phyloP scores from a whole-genome alignment of 805 yeast genomes.

The Saturnispora kantuleensis region DNA sequence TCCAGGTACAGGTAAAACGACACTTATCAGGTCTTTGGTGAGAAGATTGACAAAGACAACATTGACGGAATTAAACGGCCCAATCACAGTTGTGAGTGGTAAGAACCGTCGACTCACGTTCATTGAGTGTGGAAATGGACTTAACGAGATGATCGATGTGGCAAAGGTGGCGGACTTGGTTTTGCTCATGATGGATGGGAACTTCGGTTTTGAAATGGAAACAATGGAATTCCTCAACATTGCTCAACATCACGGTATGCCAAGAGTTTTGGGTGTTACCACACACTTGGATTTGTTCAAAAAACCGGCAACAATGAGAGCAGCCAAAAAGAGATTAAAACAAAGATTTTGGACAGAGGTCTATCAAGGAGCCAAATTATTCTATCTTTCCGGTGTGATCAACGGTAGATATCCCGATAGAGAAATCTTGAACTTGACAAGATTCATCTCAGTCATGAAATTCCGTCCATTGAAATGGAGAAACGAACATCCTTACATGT shows the following conservation, averaged over 20 bases:
- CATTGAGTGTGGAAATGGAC: conserved; percentile 84
- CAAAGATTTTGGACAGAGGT: conserved; percentile 98
- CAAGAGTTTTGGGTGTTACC: conserved; percentile 88
- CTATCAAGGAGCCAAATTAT: conserved; percentile 93
- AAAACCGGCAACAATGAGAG: conserved; percentile 78
- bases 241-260: conserved; percentile 98
- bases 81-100: conserved; percentile 93
- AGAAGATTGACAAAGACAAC: conserved; percentile 83
- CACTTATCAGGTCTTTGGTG: conserved; percentile 80
- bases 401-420: conserved; percentile 98
- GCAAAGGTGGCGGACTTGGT: conserved; percentile 94
- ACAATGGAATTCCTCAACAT: conserved; percentile 96
- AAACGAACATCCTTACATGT: conserved; percentile 91
- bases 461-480: conserved; percentile 99
- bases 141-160: conserved; percentile 92
- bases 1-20: conserved; percentile 96
- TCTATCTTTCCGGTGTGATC: conserved; percentile 88
- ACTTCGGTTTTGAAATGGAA: conserved; percentile 98
- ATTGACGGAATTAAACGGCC: conserved; percentile 82
- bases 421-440: conserved; percentile 80
- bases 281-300: conserved; percentile 94
- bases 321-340: conserved; percentile 84
- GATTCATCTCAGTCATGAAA: conserved; percentile 95
- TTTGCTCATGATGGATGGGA: conserved; percentile 84
- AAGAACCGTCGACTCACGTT: conserved; percentile 88